Percentiles rank a stretch among this genome's conserved stretches.
These are phyloP conservation scores for Penicillium sp. DNA, from an alignment of 2,329 filamentous ascomycete genomes.

Conservation along the genomic window DNA sequence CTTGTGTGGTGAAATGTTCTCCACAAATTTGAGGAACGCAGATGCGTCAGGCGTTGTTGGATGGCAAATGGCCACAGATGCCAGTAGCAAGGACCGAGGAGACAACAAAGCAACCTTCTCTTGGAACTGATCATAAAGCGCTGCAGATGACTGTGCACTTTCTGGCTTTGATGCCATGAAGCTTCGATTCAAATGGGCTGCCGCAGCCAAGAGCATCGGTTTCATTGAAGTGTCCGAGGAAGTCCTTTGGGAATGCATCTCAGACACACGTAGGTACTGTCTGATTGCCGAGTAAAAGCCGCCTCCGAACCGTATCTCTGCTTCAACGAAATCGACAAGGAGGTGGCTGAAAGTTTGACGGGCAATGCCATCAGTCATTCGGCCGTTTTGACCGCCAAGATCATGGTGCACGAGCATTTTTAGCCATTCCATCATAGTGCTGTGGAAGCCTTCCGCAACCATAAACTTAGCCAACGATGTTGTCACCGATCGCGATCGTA, in stretches of 20 bases:
- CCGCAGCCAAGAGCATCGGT: conserved; percentile 26
- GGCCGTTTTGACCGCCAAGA: conserved; percentile 27
- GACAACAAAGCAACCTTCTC: conserved; percentile 25
- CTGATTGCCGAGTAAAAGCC: conserved; percentile 35
- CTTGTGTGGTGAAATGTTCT: conserved; percentile 20
- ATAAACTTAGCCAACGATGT: conserved; percentile 41
- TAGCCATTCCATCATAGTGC: conserved; percentile 38
- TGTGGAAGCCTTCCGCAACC: conserved; percentile 38
- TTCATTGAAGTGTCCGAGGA: conserved; percentile 13
- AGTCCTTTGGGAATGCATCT: conserved; percentile 18
- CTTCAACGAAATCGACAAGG: conserved; percentile 34
- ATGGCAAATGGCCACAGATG: conserved; percentile 39
- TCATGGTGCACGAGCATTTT: conserved; percentile 30
- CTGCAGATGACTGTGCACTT: conserved; percentile 25
- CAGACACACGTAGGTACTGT: conserved; percentile 31
- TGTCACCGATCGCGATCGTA: conserved; percentile 29
- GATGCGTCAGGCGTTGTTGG: conserved; percentile 36
- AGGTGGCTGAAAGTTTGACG: conserved; percentile 27
- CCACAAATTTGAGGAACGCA: conserved; percentile 33
- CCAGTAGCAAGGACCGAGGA: conserved; percentile 25
- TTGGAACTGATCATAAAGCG: conserved; percentile 37
- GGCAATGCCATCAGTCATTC: conserved; percentile 22
- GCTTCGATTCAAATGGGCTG: conserved; percentile 26
- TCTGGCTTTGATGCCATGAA: conserved; percentile 27
- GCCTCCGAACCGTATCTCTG: conserved; percentile 36